Base-by-base conservation (phyloP, 2,329 filamentous ascomycete species). In the Cytospora leucostoma region DNA sequence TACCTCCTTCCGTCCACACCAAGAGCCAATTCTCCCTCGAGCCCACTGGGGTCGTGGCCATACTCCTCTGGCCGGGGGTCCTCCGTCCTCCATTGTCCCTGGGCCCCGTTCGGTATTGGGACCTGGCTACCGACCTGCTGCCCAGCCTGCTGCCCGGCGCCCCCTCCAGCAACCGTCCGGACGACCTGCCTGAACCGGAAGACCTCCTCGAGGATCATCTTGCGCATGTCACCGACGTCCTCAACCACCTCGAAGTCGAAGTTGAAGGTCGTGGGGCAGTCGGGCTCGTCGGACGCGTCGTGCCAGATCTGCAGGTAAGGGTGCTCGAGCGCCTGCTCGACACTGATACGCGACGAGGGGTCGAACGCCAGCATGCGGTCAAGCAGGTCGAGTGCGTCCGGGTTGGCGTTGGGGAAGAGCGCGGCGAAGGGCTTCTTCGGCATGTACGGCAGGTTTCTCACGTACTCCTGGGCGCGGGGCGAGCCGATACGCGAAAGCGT, bases 221-320 rank as follows among this genome's bases (percentile, higher is more conserved):
- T 88, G 74, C 95, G 91, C 93, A 99, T 98, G 70, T 97, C 91
- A 27, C 83, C 84, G 21, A 99, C 93, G 52, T 98, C 95, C 59
- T 99, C 94, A 47, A 97, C 87, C n/a, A 97, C 88, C 76, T 99
- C 95, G 73, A 99, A 99, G 75, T 94, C 90, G 80, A 99, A 99
- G 82, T 99, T 93, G 79, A 99, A 99, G 19, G 92, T 93, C 17
- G 90, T 91, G 0, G 93, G 93, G 80, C 94, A 98, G 68, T 89
- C 86, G 21, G 95, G 95, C 81, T 99, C 95, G 78, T 99, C 95
- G 4, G 91, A 93, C 59, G 93, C 91, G 71, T 99, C 95, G 80
- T 99, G 95, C 95, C 95, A 98, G 80, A 99, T 97, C 73, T 94
- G 87, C 62, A 99, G 85, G 79, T 99, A 99, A 38, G 90, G 90